Percentiles rank a stretch among this genome's conserved stretches.
Conservation (phyloP, 208 protist genomes). For the Leishmania martiniquensis region DNA sequence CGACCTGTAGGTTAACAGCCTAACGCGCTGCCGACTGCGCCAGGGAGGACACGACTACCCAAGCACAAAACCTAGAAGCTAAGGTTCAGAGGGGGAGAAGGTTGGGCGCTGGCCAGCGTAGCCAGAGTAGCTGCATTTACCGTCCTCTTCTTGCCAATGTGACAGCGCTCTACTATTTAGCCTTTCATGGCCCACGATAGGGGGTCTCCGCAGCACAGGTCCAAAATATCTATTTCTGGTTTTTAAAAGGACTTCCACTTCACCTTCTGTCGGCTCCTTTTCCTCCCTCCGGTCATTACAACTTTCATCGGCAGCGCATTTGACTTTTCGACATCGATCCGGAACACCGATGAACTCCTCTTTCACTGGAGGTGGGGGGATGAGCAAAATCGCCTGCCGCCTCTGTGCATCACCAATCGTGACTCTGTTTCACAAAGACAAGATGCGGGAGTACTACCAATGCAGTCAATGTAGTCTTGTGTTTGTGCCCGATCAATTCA, state of each 20-base stretch:
- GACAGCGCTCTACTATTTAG: too few species aligned
- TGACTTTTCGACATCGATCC: background rate
- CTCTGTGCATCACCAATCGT: conserved; percentile 24
- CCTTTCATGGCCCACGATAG: too few species aligned
- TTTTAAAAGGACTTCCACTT: background rate
- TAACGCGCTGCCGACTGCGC: conserved; percentile 96
- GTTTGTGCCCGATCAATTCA: conserved; percentile 42
- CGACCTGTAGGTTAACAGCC: conserved; percentile 96
- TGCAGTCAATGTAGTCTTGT: conserved; percentile 42
- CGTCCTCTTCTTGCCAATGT: too few species aligned
- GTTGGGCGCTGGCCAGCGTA: too few species aligned
- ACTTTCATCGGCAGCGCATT: background rate
- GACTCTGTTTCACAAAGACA: conserved; percentile 35
- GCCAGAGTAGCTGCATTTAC: too few species aligned
- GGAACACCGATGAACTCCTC: background rate
- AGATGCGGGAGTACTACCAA: conserved; percentile 34
- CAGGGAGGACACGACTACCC: conserved; percentile 68
- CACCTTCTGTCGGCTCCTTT: background rate
- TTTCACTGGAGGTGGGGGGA: background rate
- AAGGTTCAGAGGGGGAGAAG: too few species aligned
- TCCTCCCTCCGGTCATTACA: too few species aligned
- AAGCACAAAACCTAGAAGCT: too few species aligned
- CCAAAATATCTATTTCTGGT: background rate
- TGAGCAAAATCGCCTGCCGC: conserved; percentile 15
- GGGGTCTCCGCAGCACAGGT: too few species aligned